Conservation (phyloP, 768 basidiomycete genomes). For the Auriscalpium vulgare region DNA sequence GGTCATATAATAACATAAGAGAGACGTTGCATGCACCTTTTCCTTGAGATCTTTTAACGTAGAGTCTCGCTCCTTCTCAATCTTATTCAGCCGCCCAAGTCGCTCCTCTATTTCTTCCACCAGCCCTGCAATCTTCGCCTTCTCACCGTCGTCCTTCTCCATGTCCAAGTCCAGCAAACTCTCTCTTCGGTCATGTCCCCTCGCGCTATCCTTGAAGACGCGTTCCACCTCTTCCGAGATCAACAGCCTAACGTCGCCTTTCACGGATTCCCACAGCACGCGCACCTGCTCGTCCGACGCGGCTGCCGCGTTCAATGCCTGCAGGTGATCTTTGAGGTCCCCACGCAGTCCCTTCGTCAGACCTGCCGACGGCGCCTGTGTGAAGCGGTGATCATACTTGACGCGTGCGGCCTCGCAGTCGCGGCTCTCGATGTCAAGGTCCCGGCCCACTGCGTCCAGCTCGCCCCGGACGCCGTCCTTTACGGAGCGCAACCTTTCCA, state of each 20-base stretch:
- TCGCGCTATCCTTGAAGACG: conserved; percentile 48
- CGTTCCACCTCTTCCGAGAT: conserved; percentile 53
- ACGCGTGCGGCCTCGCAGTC: conserved; percentile 88
- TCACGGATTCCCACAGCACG: conserved; percentile 63
- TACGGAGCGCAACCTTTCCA: conserved; percentile 49
- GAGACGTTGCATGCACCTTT: conserved; percentile 46
- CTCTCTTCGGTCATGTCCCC: conserved; percentile 28
- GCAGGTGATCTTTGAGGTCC: conserved; percentile 71
- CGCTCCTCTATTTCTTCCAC: conserved; percentile 75
- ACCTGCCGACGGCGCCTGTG: conserved; percentile 74
- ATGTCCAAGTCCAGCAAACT: conserved; percentile 71
- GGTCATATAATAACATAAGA: not conserved
- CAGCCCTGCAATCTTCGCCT: conserved; percentile 53
- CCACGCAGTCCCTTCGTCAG: conserved; percentile 63
- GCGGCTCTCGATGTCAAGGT: conserved; percentile 74
- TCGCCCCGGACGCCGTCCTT: conserved; percentile 51
- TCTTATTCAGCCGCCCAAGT: conserved; percentile 70
- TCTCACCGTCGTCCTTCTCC: conserved; percentile 58
- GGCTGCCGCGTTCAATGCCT: conserved; percentile 67
- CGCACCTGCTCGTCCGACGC: conserved; percentile 72
- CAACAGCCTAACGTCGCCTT: conserved; percentile 55
- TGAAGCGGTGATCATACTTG: conserved; percentile 81
- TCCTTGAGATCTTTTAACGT: conserved; percentile 93
- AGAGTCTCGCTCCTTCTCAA: conserved; percentile 77
- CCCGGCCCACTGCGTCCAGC: conserved; percentile 51